Evolutionary conservation across 2,329 filamentous ascomycete species (phyloP), one percentile per base, ranked within the genome.

Genomic region (Fusarium veterinarium): DNA sequence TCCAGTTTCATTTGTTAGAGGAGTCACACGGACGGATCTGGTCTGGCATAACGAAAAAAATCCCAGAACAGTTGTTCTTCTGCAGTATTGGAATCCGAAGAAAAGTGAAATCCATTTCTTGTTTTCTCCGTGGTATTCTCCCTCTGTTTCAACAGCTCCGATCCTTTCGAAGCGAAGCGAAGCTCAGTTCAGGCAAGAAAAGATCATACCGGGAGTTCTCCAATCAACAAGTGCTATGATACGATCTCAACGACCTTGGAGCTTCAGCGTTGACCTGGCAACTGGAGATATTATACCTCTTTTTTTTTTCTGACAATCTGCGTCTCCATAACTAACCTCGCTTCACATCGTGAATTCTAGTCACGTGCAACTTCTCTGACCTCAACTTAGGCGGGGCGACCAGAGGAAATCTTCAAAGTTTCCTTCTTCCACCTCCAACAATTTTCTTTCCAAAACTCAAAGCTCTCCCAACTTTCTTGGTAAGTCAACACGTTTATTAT

Each of bases 1-100:
- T 76, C 67, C 75, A 76, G 76, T 77, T 77, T 78, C 76, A 77
- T 77, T 77, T 78, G 76, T 77, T 77, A 77, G 76, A 77, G 76
- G 76, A 78, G 76, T 77, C 76, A 77, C 68, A 77, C 75, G 76
- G 76, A 78, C 75, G 75, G 76, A 75, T 77, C 76, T 78, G 76
- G 76, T 77, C 76, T 77, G 76, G 76, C 64, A 77, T 74, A 73
- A 76, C 73, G 76, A 78, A 77, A 53, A 53, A 76, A 77, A 77
- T 75, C 61, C 76, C 76, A 77, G 76, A 77, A 77, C 76, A 77
- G 72, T 75, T 77, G 72, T 78, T 76, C 75, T 76, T 74, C 76
- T 76, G 67, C 73, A 74, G 30, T 56, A 67, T 67, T 77, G 76
- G 76, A 76, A 77, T 77, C 76, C 67, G 71, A 77, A 67, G 67